Conservation (phyloP, 1,139 yeast genomes). For the Nakaseomyces sp. region DNA sequence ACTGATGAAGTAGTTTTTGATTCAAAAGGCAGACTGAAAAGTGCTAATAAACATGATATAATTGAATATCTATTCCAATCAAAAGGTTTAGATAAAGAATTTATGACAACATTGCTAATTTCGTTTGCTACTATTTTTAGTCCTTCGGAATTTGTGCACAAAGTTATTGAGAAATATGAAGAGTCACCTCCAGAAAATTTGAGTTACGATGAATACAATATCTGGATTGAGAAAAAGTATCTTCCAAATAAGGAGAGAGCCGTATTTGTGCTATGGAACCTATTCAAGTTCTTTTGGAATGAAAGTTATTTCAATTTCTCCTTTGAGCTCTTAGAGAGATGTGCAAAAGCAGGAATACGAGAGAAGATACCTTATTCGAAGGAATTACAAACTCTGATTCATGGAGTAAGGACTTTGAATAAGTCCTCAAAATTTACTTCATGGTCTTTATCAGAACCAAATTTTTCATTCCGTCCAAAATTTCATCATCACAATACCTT, state of each 20-base stretch:
- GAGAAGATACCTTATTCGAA: neutral
- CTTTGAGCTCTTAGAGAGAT: neutral
- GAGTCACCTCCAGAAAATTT: conserved; percentile 80
- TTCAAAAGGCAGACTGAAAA: conserved; percentile 3
- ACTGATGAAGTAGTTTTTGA: conserved; percentile 3
- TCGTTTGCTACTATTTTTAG: conserved; percentile 70
- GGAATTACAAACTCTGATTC: neutral
- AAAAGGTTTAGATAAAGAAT: conserved; percentile 45
- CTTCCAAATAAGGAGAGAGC: conserved; percentile 5
- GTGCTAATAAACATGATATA: neutral
- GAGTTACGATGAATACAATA: conserved; percentile 67
- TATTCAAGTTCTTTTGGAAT: conserved; percentile 1
- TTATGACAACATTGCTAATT: conserved; percentile 58
- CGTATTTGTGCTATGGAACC: neutral
- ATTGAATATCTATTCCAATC: conserved; percentile 1
- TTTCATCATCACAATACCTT: neutral
- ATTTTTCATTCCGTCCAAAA: neutral
- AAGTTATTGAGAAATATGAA: conserved; percentile 56
- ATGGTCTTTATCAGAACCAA: neutral
- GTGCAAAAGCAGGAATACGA: neutral
- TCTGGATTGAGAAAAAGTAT: conserved; percentile 48
- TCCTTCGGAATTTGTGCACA: conserved; percentile 50
- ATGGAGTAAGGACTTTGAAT: neutral
- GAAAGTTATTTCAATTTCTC: conserved; percentile 1
- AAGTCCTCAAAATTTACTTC: neutral